These are phyloP conservation scores for Termitomyces sp. DNA, from an alignment of 768 basidiomycete genomes.

Conservation along the genomic window DNA sequence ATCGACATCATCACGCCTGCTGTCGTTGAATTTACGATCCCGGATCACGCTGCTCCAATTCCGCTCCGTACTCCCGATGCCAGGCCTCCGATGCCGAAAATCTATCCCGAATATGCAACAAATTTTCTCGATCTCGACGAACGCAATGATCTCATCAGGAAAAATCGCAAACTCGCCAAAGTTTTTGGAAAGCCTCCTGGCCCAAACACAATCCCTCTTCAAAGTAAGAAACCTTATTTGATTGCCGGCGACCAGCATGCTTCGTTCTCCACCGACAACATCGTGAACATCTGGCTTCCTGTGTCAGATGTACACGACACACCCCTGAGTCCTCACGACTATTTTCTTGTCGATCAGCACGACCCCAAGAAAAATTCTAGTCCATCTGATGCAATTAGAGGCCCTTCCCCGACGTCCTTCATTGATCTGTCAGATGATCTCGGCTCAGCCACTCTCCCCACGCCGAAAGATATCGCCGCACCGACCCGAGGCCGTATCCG, in stretches of 20 bases:
- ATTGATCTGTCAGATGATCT: slow-evolving; percentile 68
- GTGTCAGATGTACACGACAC: slow-evolving; percentile 16
- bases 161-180: slow-evolving; percentile 73
- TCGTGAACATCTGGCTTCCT: slow-evolving; percentile 27
- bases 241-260: slow-evolving; percentile 17
- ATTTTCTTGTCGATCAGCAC: slow-evolving; percentile 25
- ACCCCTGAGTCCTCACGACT: slow-evolving; percentile 45
- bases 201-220: slow-evolving; percentile 29
- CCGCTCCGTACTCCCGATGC: slow-evolving; percentile 12
- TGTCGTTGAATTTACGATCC: slow-evolving; percentile 13
- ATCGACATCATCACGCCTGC: slow-evolving; percentile 28
- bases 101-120: slow-evolving; percentile 33
- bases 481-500: slow-evolving; percentile 18
- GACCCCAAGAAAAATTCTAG: slow-evolving; percentile 10
- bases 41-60: slow-evolving; percentile 12
- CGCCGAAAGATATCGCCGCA: slow-evolving; percentile 16
- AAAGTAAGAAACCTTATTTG: slow-evolving; percentile 4
- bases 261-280: slow-evolving; percentile 16
- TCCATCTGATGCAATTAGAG: slow-evolving; percentile 15
- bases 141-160: slow-evolving; percentile 67
- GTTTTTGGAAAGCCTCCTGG: slow-evolving; percentile 70
- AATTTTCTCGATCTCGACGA: slow-evolving; percentile 61
- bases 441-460: slow-evolving; percentile 22
- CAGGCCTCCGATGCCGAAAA: neutral
- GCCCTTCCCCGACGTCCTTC: slow-evolving; percentile 42